A percentile compares a stretch with the other conserved stretches of the same genome.
These are phyloP conservation scores for Termitomyces heimii DNA, from an alignment of 768 basidiomycete species.

Conservation along the genomic window DNA sequence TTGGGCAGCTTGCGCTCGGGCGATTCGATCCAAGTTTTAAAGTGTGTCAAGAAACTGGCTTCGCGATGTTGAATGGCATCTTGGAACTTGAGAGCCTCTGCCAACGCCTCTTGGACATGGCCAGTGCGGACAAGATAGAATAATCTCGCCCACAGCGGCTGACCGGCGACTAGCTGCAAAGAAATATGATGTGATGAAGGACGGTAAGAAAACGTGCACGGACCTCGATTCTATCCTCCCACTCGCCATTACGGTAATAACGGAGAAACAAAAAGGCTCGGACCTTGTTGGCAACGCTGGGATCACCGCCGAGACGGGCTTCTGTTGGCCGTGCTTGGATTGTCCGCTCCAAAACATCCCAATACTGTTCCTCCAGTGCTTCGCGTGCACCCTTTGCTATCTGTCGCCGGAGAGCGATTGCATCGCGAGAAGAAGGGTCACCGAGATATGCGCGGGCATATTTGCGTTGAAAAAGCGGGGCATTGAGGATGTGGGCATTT, in stretches of 20 bases:
- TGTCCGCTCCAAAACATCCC: conserved; percentile 76
- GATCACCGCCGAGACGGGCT: conserved; percentile 87
- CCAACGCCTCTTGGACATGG: conserved; percentile 72
- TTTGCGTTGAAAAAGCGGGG: conserved; percentile 76
- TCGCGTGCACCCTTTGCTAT: conserved; percentile 74
- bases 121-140: conserved; percentile 91
- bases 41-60: conserved; percentile 74
- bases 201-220: conserved; percentile 11
- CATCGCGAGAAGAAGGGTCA: conserved; percentile 57
- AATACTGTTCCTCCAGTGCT: conserved; percentile 87
- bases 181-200: not conserved
- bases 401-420: conserved; percentile 57
- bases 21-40: conserved; percentile 80
- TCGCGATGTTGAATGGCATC: conserved; percentile 73
- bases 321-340: conserved; percentile 79
- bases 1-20: conserved; percentile 75
- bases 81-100: conserved; percentile 66
- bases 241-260: conserved; percentile 76
- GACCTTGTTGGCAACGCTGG: conserved; percentile 84
- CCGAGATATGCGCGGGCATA: conserved; percentile 77
- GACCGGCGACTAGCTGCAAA: conserved; percentile 70
- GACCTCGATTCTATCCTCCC: conserved; percentile 88
- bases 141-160: conserved; percentile 91
- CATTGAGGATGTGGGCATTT: conserved; percentile 76
- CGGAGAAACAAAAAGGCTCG: conserved; percentile 80